Conservation (phyloP, 2,329 filamentous ascomycete species). For the Fonsecaea monophora region DNA sequence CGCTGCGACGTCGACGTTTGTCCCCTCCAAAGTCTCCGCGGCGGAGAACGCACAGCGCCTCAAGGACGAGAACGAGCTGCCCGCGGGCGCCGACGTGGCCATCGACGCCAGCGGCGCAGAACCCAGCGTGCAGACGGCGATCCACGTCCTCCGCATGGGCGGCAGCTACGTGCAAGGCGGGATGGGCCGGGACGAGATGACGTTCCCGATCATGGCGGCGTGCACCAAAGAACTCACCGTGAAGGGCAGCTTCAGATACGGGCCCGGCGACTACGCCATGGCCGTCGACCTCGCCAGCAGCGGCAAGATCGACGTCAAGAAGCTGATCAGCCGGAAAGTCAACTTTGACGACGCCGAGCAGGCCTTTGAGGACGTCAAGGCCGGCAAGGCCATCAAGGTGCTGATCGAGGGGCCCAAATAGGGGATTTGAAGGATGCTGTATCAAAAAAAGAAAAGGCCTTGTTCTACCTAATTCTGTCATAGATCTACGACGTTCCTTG, state of each 20-base stretch:
- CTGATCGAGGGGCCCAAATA: slow-evolving; percentile 50
- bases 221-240: slow-evolving; percentile 88
- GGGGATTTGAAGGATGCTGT: background rate
- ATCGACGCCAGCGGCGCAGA: slow-evolving; percentile 83
- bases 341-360: slow-evolving; percentile 81
- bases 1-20: slow-evolving; percentile 61
- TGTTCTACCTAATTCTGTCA: background rate
- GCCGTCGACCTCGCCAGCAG: slow-evolving; percentile 77
- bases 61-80: slow-evolving; percentile 67
- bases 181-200: slow-evolving; percentile 88
- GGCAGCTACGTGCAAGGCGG: slow-evolving; percentile 85
- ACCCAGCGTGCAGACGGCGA: slow-evolving; percentile 75
- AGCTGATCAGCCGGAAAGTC: slow-evolving; percentile 78
- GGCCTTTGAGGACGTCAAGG: slow-evolving; percentile 85
- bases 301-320: slow-evolving; percentile 76
- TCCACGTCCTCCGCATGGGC: slow-evolving; percentile 73
- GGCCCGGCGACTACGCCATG: slow-evolving; percentile 83
- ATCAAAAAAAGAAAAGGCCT: slow-evolving; percentile 3
- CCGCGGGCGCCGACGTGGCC: slow-evolving; percentile 73
- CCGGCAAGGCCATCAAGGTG: slow-evolving; percentile 68
- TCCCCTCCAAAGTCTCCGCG: slow-evolving; percentile 67
- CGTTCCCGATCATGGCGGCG: slow-evolving; percentile 87
- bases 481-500: background rate
- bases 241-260: slow-evolving; percentile 89
- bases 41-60: slow-evolving; percentile 77